Percentiles rank a stretch among this genome's conserved stretches.
Conservation (phyloP, 2,329 filamentous ascomycete genomes). For the Aspergillus pseudotamarii region DNA sequence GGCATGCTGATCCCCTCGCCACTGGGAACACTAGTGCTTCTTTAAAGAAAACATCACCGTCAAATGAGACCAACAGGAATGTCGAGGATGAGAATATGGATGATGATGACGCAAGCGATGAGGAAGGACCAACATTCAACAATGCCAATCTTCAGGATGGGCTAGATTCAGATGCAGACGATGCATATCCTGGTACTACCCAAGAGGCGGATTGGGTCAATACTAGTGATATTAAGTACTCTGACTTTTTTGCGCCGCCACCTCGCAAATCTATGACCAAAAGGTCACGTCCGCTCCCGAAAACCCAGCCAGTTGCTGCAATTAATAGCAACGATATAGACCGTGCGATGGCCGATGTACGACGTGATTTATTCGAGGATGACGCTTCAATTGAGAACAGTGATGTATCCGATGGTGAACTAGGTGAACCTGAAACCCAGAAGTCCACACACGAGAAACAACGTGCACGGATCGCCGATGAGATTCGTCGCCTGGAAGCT, state of each 20-base stretch:
- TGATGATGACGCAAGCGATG: constrained; percentile 59
- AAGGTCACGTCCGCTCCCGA: constrained; percentile 56
- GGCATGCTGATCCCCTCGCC: constrained; percentile 74
- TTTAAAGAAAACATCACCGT: constrained; percentile 6
- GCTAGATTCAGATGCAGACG: constrained; percentile 66
- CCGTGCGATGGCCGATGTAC: constrained; percentile 82
- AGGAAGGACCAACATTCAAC: constrained; percentile 80
- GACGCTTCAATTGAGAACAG: constrained; percentile 57
- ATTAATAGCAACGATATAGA: constrained; percentile 70
- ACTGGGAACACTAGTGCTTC: constrained; percentile 23
- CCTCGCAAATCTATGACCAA: constrained; percentile 68
- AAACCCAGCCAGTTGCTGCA: constrained; percentile 48
- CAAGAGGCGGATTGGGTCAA: constrained; percentile 66
- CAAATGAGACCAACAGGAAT: constrained; percentile 25
- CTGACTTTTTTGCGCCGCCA: constrained; percentile 90
- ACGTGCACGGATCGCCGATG: constrained; percentile 81
- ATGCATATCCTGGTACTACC: constrained; percentile 53
- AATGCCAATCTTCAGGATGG: constrained; percentile 72
- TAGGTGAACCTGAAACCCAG: constrained; percentile 35
- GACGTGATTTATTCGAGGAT: constrained; percentile 88
- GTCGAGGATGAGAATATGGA: constrained; percentile 51
- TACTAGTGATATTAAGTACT: constrained; percentile 86
- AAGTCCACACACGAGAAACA: constrained; percentile 80
- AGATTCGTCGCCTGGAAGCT: constrained; percentile 89
- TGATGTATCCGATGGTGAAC: constrained; percentile 69